These are phyloP conservation scores for Ammopiptanthus mongolicus DNA, from an alignment of 306 rosid species.

Conservation along the genomic window DNA sequence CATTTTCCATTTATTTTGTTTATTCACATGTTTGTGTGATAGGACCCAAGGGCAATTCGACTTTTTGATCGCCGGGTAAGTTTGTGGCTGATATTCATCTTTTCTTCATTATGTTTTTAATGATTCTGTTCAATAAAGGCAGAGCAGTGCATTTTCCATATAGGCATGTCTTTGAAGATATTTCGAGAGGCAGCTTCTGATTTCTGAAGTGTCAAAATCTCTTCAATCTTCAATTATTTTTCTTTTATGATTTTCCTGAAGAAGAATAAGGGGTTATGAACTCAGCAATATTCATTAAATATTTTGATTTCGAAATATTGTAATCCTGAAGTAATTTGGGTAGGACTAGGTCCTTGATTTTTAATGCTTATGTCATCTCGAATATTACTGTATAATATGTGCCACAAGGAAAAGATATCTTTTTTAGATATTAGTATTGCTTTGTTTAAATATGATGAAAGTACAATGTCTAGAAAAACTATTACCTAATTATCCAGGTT, in stretches of 20 bases:
- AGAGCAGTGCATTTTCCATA: not conserved
- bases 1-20: not conserved
- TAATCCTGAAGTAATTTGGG: constrained; percentile 3
- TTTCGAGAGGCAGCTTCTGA: not conserved
- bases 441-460: not conserved
- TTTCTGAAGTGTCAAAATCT: not conserved
- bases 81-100: constrained; percentile 2
- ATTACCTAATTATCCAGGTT: not conserved
- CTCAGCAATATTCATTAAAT: not conserved
- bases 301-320: not conserved
- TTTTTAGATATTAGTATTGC: not conserved
- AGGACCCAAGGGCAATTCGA: constrained; percentile 92
- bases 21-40: constrained; percentile 32
- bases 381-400: not conserved
- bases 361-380: not conserved
- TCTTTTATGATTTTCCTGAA: not conserved
- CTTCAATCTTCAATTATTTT: constrained; percentile 13
- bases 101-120: not conserved
- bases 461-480: not conserved
- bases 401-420: not conserved
- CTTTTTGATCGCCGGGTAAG: constrained; percentile 92
- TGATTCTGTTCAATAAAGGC: not conserved
- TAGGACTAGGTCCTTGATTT: not conserved
- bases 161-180: not conserved
- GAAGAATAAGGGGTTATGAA: not conserved